Base-by-base conservation (phyloP, 495 filamentous ascomycete genomes). In the Aspergillus funiculosus region DNA sequence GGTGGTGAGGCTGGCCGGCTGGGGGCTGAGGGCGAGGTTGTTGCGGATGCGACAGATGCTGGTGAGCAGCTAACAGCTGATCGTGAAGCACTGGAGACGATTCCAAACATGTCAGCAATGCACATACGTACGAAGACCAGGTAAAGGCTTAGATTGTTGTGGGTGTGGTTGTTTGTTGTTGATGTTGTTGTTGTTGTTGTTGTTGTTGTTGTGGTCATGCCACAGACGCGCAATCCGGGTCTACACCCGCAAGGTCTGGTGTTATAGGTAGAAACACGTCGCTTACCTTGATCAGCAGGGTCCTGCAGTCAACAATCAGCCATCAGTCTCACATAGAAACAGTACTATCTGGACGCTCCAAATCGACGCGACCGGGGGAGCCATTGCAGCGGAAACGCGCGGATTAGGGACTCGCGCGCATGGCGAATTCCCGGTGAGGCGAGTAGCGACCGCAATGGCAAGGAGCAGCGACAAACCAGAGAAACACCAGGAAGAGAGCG, bases 251-350 rank as follows among this genome's bases (percentile, higher is more conserved):
- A 22, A 30, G 15, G 19, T 34, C 17, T 25, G 7, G 18, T 10
- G 14, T 36, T 11, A 15, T 4, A 20, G 29, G 39, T 15, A 15
- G 14, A 22, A 41, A 22, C 10, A 11, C 14, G 25, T 58, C 39
- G 72, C 74, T 59, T 68, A 77, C 74, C 66, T 50, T 74, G 72
- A 37, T 76, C 74, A 42, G 67, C 71, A 64, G 69, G 72, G 30
- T 76, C 74, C 70, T 74, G 57, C 46, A 37, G 14, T 29, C 11
- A 26, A 32, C 21, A 18, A 57, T 37, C 10, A 30, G 37, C 35
- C 17, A 39, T 50, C 38, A 48, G 37, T 41, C 24, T 54, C 43
- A 39, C 22, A 27, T 37, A 26, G 11, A 38, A 10, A 22, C 15
- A 14, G 15, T 7, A 30, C 0, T 17, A 27, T 10, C 20, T 39